Evolutionary conservation across 192 early-diverging fungal species (phyloP).

Genomic region (Coemansia sp.): DNA sequence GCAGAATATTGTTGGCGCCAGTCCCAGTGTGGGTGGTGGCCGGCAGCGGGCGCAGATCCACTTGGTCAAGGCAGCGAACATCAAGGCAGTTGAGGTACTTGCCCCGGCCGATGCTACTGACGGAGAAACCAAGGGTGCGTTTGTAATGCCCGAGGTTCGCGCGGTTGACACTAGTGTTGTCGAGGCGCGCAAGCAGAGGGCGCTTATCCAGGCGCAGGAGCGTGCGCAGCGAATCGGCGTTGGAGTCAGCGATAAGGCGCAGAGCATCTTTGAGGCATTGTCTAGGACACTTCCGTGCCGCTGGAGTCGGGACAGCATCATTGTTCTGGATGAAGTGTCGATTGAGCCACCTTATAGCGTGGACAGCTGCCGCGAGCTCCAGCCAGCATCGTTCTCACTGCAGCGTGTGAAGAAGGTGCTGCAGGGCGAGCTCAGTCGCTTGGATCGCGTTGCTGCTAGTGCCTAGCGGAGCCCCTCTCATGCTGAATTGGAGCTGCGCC

Average conservation of each 20-base stretch:
- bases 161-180: conserved; percentile 11
- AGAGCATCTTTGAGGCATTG: conserved; percentile 78
- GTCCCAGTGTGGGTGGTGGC: conserved; percentile 5
- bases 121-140: background rate
- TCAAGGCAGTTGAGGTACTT: conserved; percentile 22
- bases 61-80: conserved; percentile 31
- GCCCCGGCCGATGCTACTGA: background rate
- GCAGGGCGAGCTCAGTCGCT: conserved; percentile 43
- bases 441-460: conserved; percentile 18
- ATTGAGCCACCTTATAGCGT: conserved; percentile 72
- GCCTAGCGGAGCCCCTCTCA: background rate
- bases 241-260: conserved; percentile 71
- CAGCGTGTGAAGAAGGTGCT: conserved; percentile 74
- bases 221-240: conserved; percentile 62
- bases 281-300: conserved; percentile 80
- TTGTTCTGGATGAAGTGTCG: conserved; percentile 78
- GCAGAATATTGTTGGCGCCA: background rate
- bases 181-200: conserved; percentile 37
- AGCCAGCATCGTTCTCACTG: conserved; percentile 56
- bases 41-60: conserved; percentile 17
- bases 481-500: background rate
- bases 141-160: conserved; percentile 12
- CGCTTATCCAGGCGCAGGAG: conserved; percentile 35
- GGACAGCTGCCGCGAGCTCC: conserved; percentile 60
- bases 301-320: conserved; percentile 70